Evolutionary conservation across 2,329 filamentous ascomycete genomes (phyloP), one percentile per base, ranked within the genome.

Genomic region (Penicillium nordicum): DNA sequence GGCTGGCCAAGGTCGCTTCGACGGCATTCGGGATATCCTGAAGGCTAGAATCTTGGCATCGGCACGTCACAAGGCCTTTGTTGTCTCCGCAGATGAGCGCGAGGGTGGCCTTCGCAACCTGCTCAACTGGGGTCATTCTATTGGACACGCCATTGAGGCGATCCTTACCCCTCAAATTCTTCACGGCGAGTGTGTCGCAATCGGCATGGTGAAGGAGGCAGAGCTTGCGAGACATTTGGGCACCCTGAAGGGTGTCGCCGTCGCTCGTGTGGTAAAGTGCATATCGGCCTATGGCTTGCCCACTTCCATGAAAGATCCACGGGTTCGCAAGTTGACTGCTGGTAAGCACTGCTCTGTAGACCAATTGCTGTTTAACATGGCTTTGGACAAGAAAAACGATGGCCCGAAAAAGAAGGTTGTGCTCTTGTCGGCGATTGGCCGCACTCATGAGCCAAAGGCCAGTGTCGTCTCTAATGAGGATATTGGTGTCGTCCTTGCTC

Each of bases 141-240:
- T 99, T 63, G 94, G 94, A 14, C 94, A 99, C 75, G 94, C 94
- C 18, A 92, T 93, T 67, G 94, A 99, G 76, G 94, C 94, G 29
- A 92, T 99, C 44, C 81, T 97, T 41, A 96, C 95, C 0, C 94
- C 94, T 0, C 93, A 99, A 74, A 86, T 99, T 37, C 84, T 99
- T 7, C 94, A 99, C 69, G 94, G 94, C 58, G 94, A 99, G 72
- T 92, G 90, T 61, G 93, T 99, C 11, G 91, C 94, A 23, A 96
- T 99, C 65, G 94, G 94, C 27, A 99, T 99, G 94, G 90, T 97
- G 57, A 96, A 95, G 73, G 94, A 99, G 75, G 94, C 93, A 11
- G 94, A 97, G 73, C 79, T 99, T 53, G 90, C 94, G 25, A 88
- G 94, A 55, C 90, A 92, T 73, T 81, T 99, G 1, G 94, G 94